A percentile compares a stretch with the other conserved stretches of the same genome.
These are phyloP conservation scores for Gyromitra esculenta DNA, from an alignment of 2,329 filamentous ascomycete genomes.

Conservation along the genomic window DNA sequence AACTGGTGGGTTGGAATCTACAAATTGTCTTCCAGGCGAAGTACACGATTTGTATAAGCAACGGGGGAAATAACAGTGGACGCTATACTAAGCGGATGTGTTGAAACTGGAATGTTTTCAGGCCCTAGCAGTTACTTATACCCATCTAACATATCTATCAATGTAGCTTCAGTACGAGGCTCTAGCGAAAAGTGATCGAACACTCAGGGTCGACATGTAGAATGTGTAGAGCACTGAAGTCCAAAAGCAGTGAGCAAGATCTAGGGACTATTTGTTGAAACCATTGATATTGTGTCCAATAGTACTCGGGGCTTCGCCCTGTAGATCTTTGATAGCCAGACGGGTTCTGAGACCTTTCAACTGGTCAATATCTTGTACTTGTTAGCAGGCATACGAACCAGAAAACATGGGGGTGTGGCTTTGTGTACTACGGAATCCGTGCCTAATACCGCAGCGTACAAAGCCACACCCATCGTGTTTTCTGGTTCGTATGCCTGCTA, in stretches of 20 bases:
- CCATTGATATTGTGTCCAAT: too few relatives aligned
- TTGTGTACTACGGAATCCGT: too few relatives aligned
- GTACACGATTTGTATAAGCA: not conserved
- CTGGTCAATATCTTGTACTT: too few relatives aligned
- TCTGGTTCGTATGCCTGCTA: too few relatives aligned
- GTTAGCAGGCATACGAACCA: too few relatives aligned
- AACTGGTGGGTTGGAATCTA: not conserved
- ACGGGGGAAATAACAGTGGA: not conserved
- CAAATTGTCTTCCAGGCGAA: not conserved
- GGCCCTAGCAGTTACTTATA: not conserved
- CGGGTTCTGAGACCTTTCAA: too few relatives aligned
- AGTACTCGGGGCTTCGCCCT: too few relatives aligned
- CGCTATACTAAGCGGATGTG: not conserved
- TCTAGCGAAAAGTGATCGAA: conserved; percentile 1
- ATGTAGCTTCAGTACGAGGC: not conserved
- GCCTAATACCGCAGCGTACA: too few relatives aligned
- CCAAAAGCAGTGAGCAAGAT: conserved; percentile 6
- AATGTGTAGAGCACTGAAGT: not conserved
- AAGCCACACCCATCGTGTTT: too few relatives aligned
- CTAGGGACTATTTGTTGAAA: not conserved
- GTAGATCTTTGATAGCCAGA: too few relatives aligned
- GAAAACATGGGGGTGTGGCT: too few relatives aligned
- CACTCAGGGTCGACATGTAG: not conserved
- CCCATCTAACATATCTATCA: not conserved
- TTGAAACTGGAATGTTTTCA: not conserved